Conservation (phyloP, 2,329 filamentous ascomycete genomes). For the Diaporthe caulivora region DNA sequence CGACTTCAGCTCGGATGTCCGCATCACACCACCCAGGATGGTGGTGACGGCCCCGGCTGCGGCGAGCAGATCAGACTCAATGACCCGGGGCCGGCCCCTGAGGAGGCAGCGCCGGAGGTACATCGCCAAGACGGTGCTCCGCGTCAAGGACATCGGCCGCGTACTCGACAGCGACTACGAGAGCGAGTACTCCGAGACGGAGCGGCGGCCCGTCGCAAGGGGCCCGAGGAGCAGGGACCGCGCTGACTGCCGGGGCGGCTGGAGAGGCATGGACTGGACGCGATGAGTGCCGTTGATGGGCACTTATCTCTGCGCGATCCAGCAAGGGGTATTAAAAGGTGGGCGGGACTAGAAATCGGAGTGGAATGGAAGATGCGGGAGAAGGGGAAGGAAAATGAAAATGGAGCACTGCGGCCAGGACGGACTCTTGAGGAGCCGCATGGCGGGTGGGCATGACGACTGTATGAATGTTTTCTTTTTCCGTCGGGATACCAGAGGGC, state of each 20-base stretch:
- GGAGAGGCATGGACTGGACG: constrained; percentile 28
- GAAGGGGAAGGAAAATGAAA: not conserved
- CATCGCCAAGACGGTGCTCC: constrained; percentile 24
- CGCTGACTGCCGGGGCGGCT: not conserved
- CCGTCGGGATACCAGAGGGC: constrained; percentile 23
- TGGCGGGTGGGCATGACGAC: not conserved
- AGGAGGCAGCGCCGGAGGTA: constrained; percentile 34
- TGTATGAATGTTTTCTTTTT: constrained; percentile 17
- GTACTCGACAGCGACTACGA: constrained; percentile 11
- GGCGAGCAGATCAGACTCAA: constrained; percentile 22
- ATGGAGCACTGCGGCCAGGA: not conserved
- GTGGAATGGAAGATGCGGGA: not conserved
- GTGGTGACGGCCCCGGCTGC: not conserved
- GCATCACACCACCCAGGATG: not conserved
- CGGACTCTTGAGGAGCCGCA: constrained; percentile 29
- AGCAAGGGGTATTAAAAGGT: not conserved
- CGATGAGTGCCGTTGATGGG: not conserved
- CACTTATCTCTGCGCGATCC: not conserved
- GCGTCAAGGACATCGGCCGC: constrained; percentile 12
- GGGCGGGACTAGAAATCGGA: not conserved
- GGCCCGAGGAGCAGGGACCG: not conserved
- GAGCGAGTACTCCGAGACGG: constrained; percentile 16
- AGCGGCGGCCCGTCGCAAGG: not conserved
- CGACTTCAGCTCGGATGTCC: not conserved
- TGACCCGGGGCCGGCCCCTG: constrained; percentile 36